Base-by-base conservation (phyloP, 2,329 filamentous ascomycete species). In the Fusarium algeriense region DNA sequence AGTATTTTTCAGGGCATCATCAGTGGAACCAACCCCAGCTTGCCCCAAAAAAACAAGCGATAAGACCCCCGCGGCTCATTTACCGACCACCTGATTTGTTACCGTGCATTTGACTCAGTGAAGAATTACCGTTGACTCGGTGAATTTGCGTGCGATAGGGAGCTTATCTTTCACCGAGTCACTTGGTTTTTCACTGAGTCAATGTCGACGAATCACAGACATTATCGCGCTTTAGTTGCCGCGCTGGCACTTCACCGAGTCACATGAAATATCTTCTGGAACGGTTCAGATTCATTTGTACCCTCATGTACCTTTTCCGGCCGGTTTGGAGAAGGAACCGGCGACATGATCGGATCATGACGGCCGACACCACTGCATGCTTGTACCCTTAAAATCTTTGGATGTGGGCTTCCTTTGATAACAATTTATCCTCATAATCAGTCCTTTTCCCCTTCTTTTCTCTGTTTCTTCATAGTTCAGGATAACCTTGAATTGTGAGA, bases 281-380 rank as follows among this genome's bases (percentile, higher is more conserved):
- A 44, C 37, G 37, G 54, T 49, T 45, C 32, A 45, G 23, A 37
- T 26, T 37, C 17, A 32, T 15, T 43, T 64, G 69, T 71, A 71
- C 60, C 64, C 48, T 30, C 15, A 69, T 52, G 67, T 69, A 69
- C 54, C 67, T 69, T 64, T 49, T 65, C 67, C 60, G 69, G 69
- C 34, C 56, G 63, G 57, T 46, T 60, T 55, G 46, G 67, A 56
- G 49, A 55, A 44, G 30, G 20, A n/a, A 45, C 67, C 56, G 68
- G 63, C 69, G 67, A 66, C 38, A 56, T 55, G 69, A 69, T 71
- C 69, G 69, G 69, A 73, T 60, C 55, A 70, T 72, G 60, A 73
- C 44, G 49, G 69, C 69, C 69, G 69, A 73, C 69, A 65, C 69
- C 69, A 73, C 65, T 66, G 30, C 55, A 49, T 59, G 41, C 37